phyloP scores from a whole-genome alignment of 2,329 filamentous ascomycete genomes.

The Colletotrichum aenigma region DNA sequence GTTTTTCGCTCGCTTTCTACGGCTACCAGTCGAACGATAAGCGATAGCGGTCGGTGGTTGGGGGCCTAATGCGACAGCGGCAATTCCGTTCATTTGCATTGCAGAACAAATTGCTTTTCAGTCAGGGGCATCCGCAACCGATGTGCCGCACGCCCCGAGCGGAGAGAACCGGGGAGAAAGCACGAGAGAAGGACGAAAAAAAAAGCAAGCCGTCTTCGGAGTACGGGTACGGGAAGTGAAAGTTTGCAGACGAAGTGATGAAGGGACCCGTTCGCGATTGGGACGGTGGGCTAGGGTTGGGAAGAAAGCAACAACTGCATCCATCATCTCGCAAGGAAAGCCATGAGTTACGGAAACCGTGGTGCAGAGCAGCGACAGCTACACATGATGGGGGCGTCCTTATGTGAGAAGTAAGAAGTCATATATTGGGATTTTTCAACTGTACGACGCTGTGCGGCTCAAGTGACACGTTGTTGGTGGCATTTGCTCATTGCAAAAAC shows the following conservation, averaged over 20 bases:
- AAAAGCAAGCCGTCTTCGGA: constrained; percentile 4
- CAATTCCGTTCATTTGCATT: background rate
- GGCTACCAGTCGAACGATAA: background rate
- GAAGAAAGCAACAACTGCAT: background rate
- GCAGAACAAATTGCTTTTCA: background rate
- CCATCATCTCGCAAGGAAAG: background rate
- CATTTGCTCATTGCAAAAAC: background rate
- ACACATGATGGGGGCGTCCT: constrained; percentile 1
- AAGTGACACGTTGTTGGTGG: background rate
- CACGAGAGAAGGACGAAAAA: background rate
- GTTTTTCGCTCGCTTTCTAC: constrained; percentile 19
- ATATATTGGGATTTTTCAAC: background rate
- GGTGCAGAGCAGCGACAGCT: background rate
- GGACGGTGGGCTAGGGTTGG: background rate
- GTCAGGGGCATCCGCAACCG: constrained; percentile 1
- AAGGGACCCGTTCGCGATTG: constrained; percentile 4
- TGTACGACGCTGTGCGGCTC: background rate
- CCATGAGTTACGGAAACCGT: background rate
- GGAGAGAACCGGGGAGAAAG: background rate
- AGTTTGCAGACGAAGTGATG: constrained; percentile 13
- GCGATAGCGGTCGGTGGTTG: background rate
- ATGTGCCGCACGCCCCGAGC: background rate
- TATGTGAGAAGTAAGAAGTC: background rate
- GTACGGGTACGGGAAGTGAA: constrained; percentile 6
- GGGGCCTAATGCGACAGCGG: background rate